Evolutionary conservation across 176 grass and related monocot species (phyloP), one percentile per base, ranked within the genome.

Genomic region (Raddia distichophylla): DNA sequence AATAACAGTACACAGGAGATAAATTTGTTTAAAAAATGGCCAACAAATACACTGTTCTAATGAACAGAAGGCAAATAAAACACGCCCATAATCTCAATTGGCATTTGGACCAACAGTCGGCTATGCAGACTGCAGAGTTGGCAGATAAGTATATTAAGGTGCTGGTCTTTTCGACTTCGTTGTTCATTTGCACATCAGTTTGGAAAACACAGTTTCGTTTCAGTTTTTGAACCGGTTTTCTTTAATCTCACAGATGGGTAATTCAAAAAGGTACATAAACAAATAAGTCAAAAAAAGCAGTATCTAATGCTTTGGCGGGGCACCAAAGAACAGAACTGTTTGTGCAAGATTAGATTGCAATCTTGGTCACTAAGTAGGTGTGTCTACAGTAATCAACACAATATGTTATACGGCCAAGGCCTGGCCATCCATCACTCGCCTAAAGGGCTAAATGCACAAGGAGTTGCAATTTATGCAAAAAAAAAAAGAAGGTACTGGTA

Each of bases 341-440:
- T 78, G 60, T 60, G 34, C 45, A 83, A 62, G 60, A 83, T 74
- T 77, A 59, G 83, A 67, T 78, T 82, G 15, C 72, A 78, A 74
- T 67, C 43, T 79, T 61, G 8, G 33, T 17, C 66, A 86, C 72
- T 61, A 75, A 78, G 49, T 64, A 75, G 71, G 49, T 22, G 18
- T 72, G 76, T 43, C 79, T 85, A 60, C 14, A 77, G 49, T 71
- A 82, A 82, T 61, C 20, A 90, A 73, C 16, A 72, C 1, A 72
- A 66, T 73, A 86, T 76, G 60, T 53, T 82, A 72, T 44, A 45
- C 7, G 15, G n/a, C 75, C 51, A 59, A 82, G n/a, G 50, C 49
- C 73, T 77, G 33, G n/a, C 43, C 78, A 82, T 62, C 42, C 50
- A 85, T 71, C 87, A 52, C 11, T 50, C 33, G 35, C 43, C 46